Evolutionary conservation across 805 yeast genomes (phyloP), one percentile per base, ranked within the genome.

Genomic region (Metschnikowia kofuensis): DNA sequence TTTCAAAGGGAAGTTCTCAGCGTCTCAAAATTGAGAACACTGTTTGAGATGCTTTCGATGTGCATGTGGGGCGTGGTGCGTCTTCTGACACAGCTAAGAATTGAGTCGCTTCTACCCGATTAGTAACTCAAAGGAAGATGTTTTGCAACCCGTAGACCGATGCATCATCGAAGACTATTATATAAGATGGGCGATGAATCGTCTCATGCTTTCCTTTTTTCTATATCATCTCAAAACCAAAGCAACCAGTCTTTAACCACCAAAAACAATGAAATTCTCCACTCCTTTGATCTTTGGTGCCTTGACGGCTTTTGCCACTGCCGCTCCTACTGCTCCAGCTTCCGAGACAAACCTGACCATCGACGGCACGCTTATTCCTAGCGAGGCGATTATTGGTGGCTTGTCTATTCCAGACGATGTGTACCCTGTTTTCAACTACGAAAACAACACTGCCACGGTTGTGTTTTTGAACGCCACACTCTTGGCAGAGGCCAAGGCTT

Each of bases 381-480:
- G 37, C 2, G 59, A 50, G 38, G 54, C 59, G 14, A 45, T 56
- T 28, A 30, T 54, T 31, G 56, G 53, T 12, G 48, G 49, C 10
- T 44, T 52, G 37, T 16, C 44, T 13, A 47, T 56, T 41, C 51
- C 47, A 35, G 32, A 44, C 14, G 58, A 54, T 9, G 53, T 52
- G 15, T 47, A 41, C 38, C 55, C 57, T 10, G 44, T 54, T 28
- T 44, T 53, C 39, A 41, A 44, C 39, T 42, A 46, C 35, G 50
- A 51, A 35, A 47, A 50, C 40, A 45, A 48, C 32, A 47, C 52
- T 12, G 35, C 49, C 10, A 38, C 50, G 8, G 40, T 56, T 37
- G 49, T 56, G 14, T 48, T 56, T 37, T 50, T 56, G 48, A 56
- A 56, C 49, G 36, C 51, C 45, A 56, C 59, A 16, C 35, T 50